phyloP scores from a whole-genome alignment of 2,329 filamentous ascomycete species.

The Remersonia thermophila region DNA sequence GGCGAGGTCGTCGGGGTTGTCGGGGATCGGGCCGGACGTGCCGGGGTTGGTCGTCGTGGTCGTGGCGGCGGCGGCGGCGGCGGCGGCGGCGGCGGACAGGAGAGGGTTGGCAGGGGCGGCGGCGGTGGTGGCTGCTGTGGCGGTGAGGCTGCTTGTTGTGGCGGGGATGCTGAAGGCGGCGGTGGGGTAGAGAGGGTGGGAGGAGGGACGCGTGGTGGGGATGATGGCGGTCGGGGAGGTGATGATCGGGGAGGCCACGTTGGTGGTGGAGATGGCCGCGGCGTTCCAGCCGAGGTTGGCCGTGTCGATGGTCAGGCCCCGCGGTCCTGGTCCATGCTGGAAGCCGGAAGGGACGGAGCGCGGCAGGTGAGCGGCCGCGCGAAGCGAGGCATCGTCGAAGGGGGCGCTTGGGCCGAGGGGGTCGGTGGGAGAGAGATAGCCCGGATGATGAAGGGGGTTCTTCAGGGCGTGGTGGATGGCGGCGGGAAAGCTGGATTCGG shows the following conservation, averaged over 20 bases:
- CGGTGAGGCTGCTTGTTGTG: background rate
- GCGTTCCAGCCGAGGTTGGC: too few species aligned
- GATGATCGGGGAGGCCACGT: background rate
- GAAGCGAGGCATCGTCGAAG: background rate
- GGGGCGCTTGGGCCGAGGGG: background rate
- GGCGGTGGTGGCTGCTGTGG: background rate
- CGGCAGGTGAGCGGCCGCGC: background rate
- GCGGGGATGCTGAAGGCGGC: background rate
- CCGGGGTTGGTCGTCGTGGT: background rate
- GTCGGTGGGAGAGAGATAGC: background rate
- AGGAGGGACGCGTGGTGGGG: background rate
- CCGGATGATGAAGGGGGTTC: background rate
- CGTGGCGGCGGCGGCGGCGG: background rate
- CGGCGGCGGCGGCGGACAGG: background rate
- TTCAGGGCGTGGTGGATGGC: slow-evolving; percentile 2
- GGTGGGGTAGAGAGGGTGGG: slow-evolving; percentile 2
- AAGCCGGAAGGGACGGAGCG: background rate
- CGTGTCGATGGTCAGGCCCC: background rate
- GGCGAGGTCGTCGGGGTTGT: background rate
- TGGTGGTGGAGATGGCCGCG: background rate
- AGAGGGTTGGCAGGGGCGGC: slow-evolving; percentile 5
- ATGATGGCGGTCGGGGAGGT: slow-evolving; percentile 1
- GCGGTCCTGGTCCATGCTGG: background rate
- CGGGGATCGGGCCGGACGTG: background rate
- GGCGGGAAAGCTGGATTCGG: slow-evolving; percentile 7